Evolutionary conservation across 129 eudicot species (phyloP).

Genomic region (Tagetes patula): DNA sequence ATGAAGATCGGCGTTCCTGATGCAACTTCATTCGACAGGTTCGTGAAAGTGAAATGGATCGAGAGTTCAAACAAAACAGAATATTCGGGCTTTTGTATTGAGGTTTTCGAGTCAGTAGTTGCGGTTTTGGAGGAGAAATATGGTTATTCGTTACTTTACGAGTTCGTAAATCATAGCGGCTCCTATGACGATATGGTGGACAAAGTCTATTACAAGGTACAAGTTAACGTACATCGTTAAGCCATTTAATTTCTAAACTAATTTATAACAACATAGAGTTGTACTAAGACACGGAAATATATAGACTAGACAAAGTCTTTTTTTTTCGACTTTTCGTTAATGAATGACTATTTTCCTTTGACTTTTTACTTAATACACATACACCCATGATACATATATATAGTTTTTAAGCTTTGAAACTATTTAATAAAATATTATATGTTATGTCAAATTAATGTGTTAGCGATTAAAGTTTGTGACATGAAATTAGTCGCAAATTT

Average conservation of each 20-base stretch:
- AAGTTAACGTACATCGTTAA: background rate
- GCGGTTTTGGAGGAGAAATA: slow-evolving; percentile 24
- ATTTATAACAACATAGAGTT: background rate
- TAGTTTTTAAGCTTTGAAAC: too few species aligned
- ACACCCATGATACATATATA: too few species aligned
- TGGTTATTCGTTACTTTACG: slow-evolving; percentile 31
- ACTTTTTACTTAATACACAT: background rate
- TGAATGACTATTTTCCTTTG: background rate
- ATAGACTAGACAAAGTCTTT: background rate
- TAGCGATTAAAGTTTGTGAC: background rate
- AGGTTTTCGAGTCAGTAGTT: slow-evolving; percentile 25
- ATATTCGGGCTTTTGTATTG: slow-evolving; percentile 37
- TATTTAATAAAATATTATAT: too few species aligned
- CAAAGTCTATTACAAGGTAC: slow-evolving; percentile 38
- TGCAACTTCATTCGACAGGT: slow-evolving; percentile 35
- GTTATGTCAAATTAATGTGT: too few species aligned
- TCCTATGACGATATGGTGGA: slow-evolving; percentile 33
- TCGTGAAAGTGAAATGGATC: slow-evolving; percentile 32
- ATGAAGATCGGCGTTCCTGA: slow-evolving; percentile 47
- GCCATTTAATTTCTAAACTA: background rate
- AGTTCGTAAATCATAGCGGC: slow-evolving; percentile 31
- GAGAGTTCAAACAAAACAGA: slow-evolving; percentile 18
- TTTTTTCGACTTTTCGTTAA: background rate
- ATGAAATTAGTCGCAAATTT: background rate
- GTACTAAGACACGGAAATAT: background rate